phyloP scores from a whole-genome alignment of 495 filamentous ascomycete genomes.

The Xylaria bambusicola region DNA sequence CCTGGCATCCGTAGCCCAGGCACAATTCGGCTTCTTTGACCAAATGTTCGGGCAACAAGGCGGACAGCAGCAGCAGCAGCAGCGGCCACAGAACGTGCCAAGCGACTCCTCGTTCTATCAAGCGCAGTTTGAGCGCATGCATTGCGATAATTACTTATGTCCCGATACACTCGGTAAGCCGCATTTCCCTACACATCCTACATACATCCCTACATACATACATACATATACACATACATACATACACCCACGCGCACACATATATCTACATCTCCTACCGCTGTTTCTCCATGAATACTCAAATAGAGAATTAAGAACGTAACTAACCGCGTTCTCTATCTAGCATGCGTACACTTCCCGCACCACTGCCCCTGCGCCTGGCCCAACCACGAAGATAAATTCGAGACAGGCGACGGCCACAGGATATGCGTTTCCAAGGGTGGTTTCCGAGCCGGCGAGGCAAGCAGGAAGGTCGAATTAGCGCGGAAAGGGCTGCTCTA shows the following conservation, averaged over 20 bases:
- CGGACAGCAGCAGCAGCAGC: conserved; percentile 58
- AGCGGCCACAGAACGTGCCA: conserved; percentile 70
- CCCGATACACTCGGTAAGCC: conserved; percentile 70
- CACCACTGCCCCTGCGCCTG: conserved; percentile 92
- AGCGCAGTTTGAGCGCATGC: conserved; percentile 64
- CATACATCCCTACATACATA: not conserved
- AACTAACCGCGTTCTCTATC: not conserved
- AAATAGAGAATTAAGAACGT: not conserved
- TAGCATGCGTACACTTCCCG: conserved; percentile 85
- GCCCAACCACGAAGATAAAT: conserved; percentile 80
- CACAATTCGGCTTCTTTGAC: conserved; percentile 88
- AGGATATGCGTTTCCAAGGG: conserved; percentile 80
- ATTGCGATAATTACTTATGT: conserved; percentile 89
- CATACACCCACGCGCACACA: too few species aligned
- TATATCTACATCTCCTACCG: too few species aligned
- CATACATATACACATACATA: not conserved
- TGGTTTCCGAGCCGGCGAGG: conserved; percentile 74
- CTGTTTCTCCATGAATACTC: too few species aligned
- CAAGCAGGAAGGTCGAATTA: conserved; percentile 76
- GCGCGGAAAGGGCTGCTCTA: conserved; percentile 81
- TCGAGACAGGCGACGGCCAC: conserved; percentile 81
- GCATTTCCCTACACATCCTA: not conserved
- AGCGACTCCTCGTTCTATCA: conserved; percentile 80
- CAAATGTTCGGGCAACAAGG: conserved; percentile 62
- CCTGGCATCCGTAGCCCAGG: conserved; percentile 36